Base-by-base conservation (phyloP, 805 yeast species). In the Candida coquimbonensis region DNA sequence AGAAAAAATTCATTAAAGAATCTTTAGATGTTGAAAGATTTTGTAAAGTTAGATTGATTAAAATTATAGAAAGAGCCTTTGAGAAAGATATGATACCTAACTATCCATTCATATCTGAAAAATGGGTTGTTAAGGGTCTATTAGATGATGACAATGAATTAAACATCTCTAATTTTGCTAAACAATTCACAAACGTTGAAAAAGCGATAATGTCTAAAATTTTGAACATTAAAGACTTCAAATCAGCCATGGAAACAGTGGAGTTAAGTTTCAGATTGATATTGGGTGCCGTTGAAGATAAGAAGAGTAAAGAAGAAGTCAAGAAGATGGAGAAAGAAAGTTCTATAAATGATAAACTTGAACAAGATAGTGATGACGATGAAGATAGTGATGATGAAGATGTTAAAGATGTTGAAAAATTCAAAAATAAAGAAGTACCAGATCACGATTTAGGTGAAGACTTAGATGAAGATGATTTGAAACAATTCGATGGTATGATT, bases 91-190 rank as follows among this genome's bases (percentile, higher is more conserved):
- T 45, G 8, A 46, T 45, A 40, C 50, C 51, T 50, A 44, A 43
- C 25, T 41, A 42, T 21, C 48, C 50, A 9, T 36, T 38, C 39
- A 40, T 65, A 53, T 48, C 61, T 43, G 44, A 61, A 16, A 13
- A 31, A 2, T 56, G 61, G 60, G 45, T 60, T 27, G 49, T 56
- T 36, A 52, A 51, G 14, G 57, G 57, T 1, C 39, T 64, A 16
- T 56, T 55, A 11, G 66, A 67, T 40, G 62, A 67, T 43, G 37
- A 61, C 41, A 53, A 53, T 16, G 40, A 42, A 9, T 36, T 49
- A 17, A 75, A 79, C 53, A 83, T 86, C 16, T 62, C 71, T 2
- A 65, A 72, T 36, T 63, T 66, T 32, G 78, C 70, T 61, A 67
- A 63, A 43, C 61, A 63, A 9, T 53, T 52, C 68, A 68, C 49